phyloP scores from a whole-genome alignment of 371 early-diverging fungal genomes.

The Rhizopus arrhizus region DNA sequence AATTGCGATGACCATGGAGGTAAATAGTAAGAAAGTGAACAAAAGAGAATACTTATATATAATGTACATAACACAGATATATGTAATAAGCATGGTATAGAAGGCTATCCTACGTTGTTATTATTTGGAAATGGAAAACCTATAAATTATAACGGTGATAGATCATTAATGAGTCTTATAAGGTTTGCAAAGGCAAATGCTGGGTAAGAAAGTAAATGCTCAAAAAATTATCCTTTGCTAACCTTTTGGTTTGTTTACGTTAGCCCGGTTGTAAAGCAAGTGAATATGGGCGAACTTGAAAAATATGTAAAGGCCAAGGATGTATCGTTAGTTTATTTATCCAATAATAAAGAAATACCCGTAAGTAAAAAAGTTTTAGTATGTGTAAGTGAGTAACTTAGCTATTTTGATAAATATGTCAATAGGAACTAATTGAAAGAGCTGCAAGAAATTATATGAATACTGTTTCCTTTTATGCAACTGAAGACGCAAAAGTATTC shows the following conservation, averaged over 20 bases:
- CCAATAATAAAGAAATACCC: constrained; percentile 22
- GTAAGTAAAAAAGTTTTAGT: constrained; percentile 5
- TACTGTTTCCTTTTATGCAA: constrained; percentile 37
- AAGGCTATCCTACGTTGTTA: constrained; percentile 84
- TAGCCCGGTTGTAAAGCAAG: constrained; percentile 34
- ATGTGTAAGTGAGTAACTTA: neutral
- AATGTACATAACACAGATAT: constrained; percentile 28
- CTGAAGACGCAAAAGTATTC: constrained; percentile 31
- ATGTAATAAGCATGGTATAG: constrained; percentile 62
- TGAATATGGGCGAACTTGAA: constrained; percentile 24
- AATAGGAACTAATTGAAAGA: constrained; percentile 30
- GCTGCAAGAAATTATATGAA: constrained; percentile 28
- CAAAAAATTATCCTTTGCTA: neutral
- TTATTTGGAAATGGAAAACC: constrained; percentile 43
- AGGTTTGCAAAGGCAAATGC: constrained; percentile 49
- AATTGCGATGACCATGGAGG: constrained; percentile 72
- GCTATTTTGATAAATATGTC: neutral
- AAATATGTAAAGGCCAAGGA: constrained; percentile 25
- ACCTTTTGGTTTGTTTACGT: neutral
- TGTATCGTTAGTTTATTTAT: constrained; percentile 41
- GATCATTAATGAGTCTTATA: constrained; percentile 53
- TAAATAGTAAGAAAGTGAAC: constrained; percentile 13
- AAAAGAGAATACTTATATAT: too few species aligned
- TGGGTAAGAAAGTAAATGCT: constrained; percentile 25
- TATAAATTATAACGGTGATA: constrained; percentile 37